Evolutionary conservation across 768 basidiomycete genomes (phyloP).

Genomic region (Hypholoma sublateritium): DNA sequence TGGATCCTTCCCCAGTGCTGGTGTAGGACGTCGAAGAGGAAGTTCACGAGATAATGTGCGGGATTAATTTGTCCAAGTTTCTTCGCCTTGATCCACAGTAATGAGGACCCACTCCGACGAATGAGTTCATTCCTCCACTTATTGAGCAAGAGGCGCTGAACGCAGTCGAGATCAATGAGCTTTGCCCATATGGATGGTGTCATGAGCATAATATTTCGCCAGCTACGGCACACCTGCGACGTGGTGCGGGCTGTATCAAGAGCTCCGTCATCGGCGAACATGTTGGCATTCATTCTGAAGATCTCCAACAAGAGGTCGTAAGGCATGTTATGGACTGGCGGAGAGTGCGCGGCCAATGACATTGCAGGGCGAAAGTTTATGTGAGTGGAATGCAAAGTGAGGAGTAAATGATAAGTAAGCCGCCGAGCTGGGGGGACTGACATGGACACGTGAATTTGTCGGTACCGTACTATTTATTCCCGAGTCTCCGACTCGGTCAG

Average conservation of each 20-base stretch:
- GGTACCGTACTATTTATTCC: too few species aligned
- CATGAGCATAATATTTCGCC: neutral
- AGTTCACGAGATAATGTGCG: too few species aligned
- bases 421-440: too few species aligned
- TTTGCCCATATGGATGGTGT: slow-evolving; percentile 3
- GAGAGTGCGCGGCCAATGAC: neutral
- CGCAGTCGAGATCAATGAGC: neutral
- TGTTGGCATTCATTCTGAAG: neutral
- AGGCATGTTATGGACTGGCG: neutral
- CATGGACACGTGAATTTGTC: too few species aligned
- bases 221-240: slow-evolving; percentile 1
- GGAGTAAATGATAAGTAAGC: too few species aligned
- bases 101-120: neutral
- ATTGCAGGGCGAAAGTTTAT: too few species aligned
- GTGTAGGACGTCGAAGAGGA: too few species aligned
- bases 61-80: too few species aligned
- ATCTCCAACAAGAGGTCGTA: neutral
- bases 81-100: neutral
- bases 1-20: too few species aligned
- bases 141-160: neutral
- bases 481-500: too few species aligned
- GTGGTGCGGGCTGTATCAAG: neutral
- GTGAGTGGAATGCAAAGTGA: too few species aligned
- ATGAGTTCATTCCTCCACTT: neutral
- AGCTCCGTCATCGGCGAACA: neutral